Evolutionary conservation across 2,329 filamentous ascomycete species (phyloP).

Genomic region (Aspergillus brunneoviolaceus): DNA sequence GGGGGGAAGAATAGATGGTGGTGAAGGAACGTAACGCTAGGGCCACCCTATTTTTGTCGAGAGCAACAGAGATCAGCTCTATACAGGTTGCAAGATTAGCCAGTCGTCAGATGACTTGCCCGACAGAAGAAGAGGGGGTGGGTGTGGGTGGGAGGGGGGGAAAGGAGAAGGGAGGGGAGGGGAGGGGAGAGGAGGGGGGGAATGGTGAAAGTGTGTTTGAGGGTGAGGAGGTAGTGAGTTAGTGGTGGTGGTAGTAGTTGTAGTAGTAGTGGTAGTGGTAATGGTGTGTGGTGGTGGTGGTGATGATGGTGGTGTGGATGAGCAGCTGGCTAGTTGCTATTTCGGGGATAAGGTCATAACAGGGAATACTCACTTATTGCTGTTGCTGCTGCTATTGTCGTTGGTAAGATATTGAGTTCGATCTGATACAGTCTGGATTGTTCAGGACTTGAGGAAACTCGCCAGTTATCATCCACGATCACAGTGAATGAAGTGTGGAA

Average conservation of each 20-base stretch:
- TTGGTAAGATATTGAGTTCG: neutral
- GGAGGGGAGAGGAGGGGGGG: neutral
- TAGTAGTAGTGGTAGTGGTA: neutral
- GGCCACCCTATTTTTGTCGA: constrained; percentile 10
- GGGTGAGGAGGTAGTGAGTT: neutral
- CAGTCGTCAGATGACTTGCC: constrained; percentile 21
- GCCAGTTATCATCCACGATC: neutral
- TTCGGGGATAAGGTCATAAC: neutral
- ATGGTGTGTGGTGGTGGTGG: neutral
- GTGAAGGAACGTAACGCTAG: constrained; percentile 17
- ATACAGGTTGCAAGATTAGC: constrained; percentile 21
- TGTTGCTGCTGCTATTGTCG: neutral
- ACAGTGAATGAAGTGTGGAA: neutral
- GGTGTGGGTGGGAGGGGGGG: constrained; percentile 5
- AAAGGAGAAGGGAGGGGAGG: neutral
- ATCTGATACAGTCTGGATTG: constrained; percentile 3
- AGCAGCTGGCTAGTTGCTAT: neutral
- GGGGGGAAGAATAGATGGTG: neutral
- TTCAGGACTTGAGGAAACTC: no score
- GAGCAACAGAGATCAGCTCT: constrained; percentile 16
- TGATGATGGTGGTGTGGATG: neutral
- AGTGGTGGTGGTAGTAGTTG: neutral
- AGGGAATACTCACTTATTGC: neutral
- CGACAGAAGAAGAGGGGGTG: constrained; percentile 2
- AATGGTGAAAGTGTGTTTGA: constrained; percentile 8